phyloP scores from a whole-genome alignment of 1,284 basidiomycete species.

The Austroboletus niveus region DNA sequence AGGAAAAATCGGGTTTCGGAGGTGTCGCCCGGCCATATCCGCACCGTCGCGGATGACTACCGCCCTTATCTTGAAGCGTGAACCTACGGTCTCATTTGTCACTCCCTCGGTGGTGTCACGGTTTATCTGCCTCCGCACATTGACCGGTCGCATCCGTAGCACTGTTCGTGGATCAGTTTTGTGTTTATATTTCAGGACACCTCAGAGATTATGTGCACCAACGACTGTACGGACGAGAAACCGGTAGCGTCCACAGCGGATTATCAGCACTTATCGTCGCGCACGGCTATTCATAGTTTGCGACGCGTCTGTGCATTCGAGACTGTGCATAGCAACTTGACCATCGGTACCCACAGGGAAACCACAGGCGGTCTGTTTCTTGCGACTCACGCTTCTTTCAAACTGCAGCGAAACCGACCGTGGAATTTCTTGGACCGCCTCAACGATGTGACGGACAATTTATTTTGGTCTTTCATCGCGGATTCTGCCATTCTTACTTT shows the following conservation, averaged over 20 bases:
- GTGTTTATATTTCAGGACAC: too few relatives aligned
- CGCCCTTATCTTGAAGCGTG: slow-evolving; percentile 17
- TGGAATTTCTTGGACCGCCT: slow-evolving; percentile 18
- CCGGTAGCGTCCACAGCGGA: too few relatives aligned
- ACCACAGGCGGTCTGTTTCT: too few relatives aligned
- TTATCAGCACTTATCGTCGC: too few relatives aligned
- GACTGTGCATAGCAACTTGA: slow-evolving; percentile 7
- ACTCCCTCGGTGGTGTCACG: slow-evolving; percentile 20
- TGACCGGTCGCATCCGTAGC: slow-evolving; percentile 11
- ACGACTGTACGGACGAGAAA: slow-evolving; percentile 2
- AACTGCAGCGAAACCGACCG: slow-evolving; percentile 11
- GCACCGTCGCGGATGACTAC: slow-evolving; percentile 21
- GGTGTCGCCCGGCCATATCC: slow-evolving; percentile 6
- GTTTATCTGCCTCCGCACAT: slow-evolving; percentile 16
- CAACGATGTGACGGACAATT: slow-evolving; percentile 3
- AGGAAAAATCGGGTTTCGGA: background rate
- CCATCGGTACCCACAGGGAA: slow-evolving; percentile 2
- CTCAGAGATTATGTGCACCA: background rate
- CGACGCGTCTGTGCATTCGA: background rate
- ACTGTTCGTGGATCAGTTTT: slow-evolving; percentile 20
- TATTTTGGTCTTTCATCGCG: slow-evolving; percentile 24
- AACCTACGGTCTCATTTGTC: too few relatives aligned
- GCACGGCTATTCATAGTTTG: too few relatives aligned
- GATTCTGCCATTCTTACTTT: too few relatives aligned
- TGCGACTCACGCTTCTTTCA: background rate